These are phyloP conservation scores for Volvox carteri DNA, from an alignment of 163 green algal species.

Conservation along the genomic window DNA sequence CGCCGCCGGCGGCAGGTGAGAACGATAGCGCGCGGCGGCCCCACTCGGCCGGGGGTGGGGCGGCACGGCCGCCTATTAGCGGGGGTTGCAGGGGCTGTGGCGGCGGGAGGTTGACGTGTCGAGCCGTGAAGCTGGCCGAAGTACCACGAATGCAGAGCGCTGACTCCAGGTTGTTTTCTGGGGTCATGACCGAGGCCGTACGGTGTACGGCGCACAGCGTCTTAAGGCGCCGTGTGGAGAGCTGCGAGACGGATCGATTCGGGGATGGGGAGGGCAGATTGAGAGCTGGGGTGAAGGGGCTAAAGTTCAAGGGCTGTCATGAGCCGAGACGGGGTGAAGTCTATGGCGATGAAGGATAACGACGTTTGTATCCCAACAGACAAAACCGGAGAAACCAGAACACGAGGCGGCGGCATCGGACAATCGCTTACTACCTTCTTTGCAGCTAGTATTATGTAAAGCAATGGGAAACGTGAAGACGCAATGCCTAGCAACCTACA, in stretches of 20 bases:
- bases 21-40: background rate
- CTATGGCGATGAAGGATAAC: no score
- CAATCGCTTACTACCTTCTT: no score
- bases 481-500: no score
- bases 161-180: background rate
- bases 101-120: background rate
- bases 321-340: no score
- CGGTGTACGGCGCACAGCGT: background rate
- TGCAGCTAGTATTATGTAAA: no score
- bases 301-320: no score
- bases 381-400: no score
- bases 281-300: no score
- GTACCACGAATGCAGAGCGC: background rate
- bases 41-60: background rate
- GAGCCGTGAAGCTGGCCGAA: background rate
- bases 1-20: constrained; percentile 8
- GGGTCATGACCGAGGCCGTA: background rate
- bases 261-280: background rate
- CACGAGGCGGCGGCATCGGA: no score
- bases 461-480: no score
- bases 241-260: background rate
- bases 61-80: background rate
- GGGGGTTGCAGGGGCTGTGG: background rate
- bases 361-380: no score
- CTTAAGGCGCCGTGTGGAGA: background rate